phyloP scores from a whole-genome alignment of 768 basidiomycete species.

The Pisolithus marmoratus region DNA sequence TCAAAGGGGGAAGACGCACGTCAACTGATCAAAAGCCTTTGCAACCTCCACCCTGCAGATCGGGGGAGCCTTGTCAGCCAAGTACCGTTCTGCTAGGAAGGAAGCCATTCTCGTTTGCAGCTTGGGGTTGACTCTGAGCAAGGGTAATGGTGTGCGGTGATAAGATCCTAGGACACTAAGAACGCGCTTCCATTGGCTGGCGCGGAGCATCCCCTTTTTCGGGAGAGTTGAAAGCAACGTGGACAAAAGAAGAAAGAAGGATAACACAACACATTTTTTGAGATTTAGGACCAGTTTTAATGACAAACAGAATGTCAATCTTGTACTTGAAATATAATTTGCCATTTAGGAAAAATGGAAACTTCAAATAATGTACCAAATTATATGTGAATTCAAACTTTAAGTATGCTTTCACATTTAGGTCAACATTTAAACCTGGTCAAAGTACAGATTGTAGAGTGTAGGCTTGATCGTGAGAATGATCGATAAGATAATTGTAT shows the following conservation, averaged over 20 bases:
- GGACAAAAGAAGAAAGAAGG: not conserved
- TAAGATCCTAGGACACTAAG: not conserved
- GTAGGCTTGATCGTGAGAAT: too few relatives aligned
- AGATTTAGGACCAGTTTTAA: too few relatives aligned
- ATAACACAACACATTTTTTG: too few relatives aligned
- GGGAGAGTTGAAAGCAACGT: not conserved
- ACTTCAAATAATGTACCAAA: too few relatives aligned
- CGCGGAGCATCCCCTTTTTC: not conserved
- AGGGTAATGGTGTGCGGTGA: not conserved
- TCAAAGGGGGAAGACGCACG: conserved; percentile 31
- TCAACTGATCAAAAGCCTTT: conserved; percentile 64
- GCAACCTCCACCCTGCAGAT: conserved; percentile 66
- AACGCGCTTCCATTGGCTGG: not conserved
- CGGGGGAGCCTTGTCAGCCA: conserved; percentile 74
- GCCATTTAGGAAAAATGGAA: too few relatives aligned
- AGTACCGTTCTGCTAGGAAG: conserved; percentile 50
- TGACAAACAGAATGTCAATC: too few relatives aligned
- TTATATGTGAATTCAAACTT: too few relatives aligned
- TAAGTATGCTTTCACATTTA: too few relatives aligned
- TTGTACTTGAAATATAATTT: too few relatives aligned
- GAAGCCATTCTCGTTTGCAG: conserved; percentile 27
- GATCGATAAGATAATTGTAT: too few relatives aligned
- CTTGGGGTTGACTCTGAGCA: not conserved
- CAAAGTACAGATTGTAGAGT: too few relatives aligned
- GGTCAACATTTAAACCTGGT: too few relatives aligned